Evolutionary conservation across 176 grass and related monocot genomes (phyloP).

Genomic region (Lolium rigidum): DNA sequence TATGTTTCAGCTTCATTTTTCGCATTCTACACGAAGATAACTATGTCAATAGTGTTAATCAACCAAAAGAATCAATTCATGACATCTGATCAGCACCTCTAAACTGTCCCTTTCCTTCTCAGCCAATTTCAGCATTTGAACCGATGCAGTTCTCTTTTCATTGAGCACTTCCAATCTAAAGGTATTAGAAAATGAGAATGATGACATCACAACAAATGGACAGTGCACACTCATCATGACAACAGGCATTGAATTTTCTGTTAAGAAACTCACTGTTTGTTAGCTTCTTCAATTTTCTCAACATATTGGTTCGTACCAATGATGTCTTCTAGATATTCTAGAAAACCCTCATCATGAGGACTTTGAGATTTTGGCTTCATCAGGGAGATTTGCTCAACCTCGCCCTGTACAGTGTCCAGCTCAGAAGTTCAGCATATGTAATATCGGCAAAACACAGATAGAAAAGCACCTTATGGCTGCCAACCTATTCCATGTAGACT

Average conservation of each 20-base stretch:
- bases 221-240: constrained; percentile 23
- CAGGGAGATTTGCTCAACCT: constrained; percentile 97
- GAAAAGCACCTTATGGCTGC: neutral
- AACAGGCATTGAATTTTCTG: constrained; percentile 11
- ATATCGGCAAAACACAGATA: constrained; percentile 7
- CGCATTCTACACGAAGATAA: constrained; percentile 64
- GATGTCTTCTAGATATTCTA: constrained; percentile 99
- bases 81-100: constrained; percentile 63
- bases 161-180: constrained; percentile 85
- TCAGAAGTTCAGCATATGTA: constrained; percentile 37
- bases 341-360: constrained; percentile 94
- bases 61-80: constrained; percentile 38
- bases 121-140: constrained; percentile 94
- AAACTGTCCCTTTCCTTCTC: constrained; percentile 98
- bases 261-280: constrained; percentile 80
- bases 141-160: constrained; percentile 78
- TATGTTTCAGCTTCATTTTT: constrained; percentile 97
- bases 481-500: neutral
- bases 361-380: constrained; percentile 98
- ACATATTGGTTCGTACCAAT: constrained; percentile 95
- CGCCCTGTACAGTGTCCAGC: constrained; percentile 64
- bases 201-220: constrained; percentile 38
- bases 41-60: constrained; percentile 29
- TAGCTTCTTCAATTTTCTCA: constrained; percentile 95
- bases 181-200: constrained; percentile 37